Evolutionary conservation across 805 yeast genomes (phyloP).

Genomic region (Zygoascus flipseniorum): DNA sequence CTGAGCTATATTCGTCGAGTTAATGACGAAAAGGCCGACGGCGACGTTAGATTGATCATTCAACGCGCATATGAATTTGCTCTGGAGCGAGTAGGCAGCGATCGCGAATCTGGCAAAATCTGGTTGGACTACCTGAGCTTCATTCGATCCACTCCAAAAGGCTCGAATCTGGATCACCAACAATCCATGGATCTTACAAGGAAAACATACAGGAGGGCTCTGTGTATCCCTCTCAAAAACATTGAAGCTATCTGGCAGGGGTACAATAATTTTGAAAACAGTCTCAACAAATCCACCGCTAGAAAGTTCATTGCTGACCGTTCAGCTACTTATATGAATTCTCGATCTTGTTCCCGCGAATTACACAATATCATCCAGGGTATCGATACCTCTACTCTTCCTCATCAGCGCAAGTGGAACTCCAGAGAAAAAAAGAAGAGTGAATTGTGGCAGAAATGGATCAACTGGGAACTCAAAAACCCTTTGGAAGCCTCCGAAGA

Average conservation of each 20-base stretch:
- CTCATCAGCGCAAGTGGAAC: slow-evolving; percentile 22
- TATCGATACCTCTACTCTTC: slow-evolving; percentile 34
- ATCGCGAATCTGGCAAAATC: slow-evolving; percentile 56
- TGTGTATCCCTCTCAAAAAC: slow-evolving; percentile 66
- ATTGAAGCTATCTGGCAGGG: slow-evolving; percentile 74
- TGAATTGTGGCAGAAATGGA: slow-evolving; percentile 62
- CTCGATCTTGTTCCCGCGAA: slow-evolving; percentile 69
- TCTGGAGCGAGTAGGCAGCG: slow-evolving; percentile 67
- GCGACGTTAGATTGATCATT: slow-evolving; percentile 64
- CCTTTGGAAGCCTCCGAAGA: slow-evolving; percentile 42
- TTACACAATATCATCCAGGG: slow-evolving; percentile 51
- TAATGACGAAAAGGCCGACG: slow-evolving; percentile 47
- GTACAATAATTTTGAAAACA: slow-evolving; percentile 79
- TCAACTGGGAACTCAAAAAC: slow-evolving; percentile 69
- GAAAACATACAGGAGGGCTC: slow-evolving; percentile 57
- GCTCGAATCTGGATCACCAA: slow-evolving; percentile 49
- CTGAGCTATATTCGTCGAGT: slow-evolving; percentile 67
- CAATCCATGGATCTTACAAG: slow-evolving; percentile 72
- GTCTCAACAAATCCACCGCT: slow-evolving; percentile 64
- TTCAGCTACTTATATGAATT: slow-evolving; percentile 78
- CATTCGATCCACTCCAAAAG: slow-evolving; percentile 53
- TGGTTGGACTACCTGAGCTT: slow-evolving; percentile 84
- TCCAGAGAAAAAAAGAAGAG: slow-evolving; percentile 35
- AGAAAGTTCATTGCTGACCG: slow-evolving; percentile 76
- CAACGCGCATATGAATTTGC: slow-evolving; percentile 81